Conservation (phyloP, 1,139 yeast genomes). For the Entelexis paramagnoliae region DNA sequence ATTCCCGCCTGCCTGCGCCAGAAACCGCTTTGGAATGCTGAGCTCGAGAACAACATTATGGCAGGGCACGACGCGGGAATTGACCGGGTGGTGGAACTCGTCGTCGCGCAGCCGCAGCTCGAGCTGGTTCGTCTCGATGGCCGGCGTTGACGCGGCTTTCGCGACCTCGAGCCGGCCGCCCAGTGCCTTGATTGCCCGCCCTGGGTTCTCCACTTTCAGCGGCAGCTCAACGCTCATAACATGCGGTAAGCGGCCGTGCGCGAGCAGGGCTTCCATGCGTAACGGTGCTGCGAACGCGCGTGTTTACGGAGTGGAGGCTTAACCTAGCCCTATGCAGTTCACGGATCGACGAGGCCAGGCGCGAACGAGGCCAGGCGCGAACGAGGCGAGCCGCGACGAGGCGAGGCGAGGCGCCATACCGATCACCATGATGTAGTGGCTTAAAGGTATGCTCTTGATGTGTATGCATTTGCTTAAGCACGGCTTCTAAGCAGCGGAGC, state of each 20-base stretch:
- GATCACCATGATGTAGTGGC: no score
- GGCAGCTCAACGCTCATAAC: slow-evolving; percentile 56
- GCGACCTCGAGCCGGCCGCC: slow-evolving; percentile 52
- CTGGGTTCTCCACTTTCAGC: slow-evolving; percentile 50
- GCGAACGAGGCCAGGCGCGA: no score
- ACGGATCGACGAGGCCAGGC: no score
- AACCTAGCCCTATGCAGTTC: not conserved
- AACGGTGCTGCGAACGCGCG: not conserved
- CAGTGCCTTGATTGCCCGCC: slow-evolving; percentile 58
- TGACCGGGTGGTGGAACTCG: slow-evolving; percentile 73
- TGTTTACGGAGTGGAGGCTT: not conserved
- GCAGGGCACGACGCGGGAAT: slow-evolving; percentile 37
- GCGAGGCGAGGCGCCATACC: no score
- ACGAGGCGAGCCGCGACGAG: no score
- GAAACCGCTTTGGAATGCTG: slow-evolving; percentile 46
- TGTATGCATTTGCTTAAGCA: no score
- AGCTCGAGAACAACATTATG: slow-evolving; percentile 64
- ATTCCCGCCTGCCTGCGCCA: slow-evolving; percentile 41
- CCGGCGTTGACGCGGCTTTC: slow-evolving; percentile 25
- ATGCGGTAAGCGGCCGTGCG: not conserved
- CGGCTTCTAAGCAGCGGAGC: no score
- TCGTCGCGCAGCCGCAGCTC: slow-evolving; percentile 59
- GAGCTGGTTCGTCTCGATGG: slow-evolving; percentile 35
- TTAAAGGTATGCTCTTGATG: no score
- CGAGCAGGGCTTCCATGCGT: not conserved